phyloP scores from a whole-genome alignment of 2,329 filamentous ascomycete species.

The Sporothrix sp. region DNA sequence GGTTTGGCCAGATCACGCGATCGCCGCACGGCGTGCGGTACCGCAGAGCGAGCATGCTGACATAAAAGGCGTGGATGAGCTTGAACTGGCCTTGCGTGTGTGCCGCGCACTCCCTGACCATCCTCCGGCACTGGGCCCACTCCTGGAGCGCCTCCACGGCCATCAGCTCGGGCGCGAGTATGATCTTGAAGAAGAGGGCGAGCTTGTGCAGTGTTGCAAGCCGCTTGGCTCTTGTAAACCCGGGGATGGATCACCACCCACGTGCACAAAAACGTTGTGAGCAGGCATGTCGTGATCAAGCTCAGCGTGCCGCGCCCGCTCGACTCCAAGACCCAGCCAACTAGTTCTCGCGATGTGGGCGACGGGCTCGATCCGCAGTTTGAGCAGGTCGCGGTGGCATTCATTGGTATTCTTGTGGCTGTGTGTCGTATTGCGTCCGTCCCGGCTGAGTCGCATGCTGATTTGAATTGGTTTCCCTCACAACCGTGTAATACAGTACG shows the following conservation, averaged over 20 bases:
- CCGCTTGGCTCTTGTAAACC: background rate
- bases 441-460: background rate
- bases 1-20: background rate
- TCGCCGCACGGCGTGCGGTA: background rate
- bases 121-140: slow-evolving; percentile 1
- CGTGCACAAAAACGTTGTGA: background rate
- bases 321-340: background rate
- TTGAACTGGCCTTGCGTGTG: background rate
- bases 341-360: background rate
- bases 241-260: slow-evolving; percentile 2
- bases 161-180: background rate
- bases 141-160: background rate
- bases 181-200: background rate
- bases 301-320: slow-evolving; percentile 1
- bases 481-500: background rate
- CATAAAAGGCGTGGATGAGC: slow-evolving; percentile 1
- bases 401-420: background rate
- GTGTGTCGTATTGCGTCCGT: background rate
- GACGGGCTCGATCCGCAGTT: background rate
- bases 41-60: slow-evolving; percentile 1
- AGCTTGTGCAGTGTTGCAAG: slow-evolving; percentile 1
- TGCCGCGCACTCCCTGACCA: background rate
- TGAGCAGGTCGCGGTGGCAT: background rate
- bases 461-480: background rate
- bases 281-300: background rate